Evolutionary conservation across 495 filamentous ascomycete genomes (phyloP).

Genomic region (Penicillium herquei): DNA sequence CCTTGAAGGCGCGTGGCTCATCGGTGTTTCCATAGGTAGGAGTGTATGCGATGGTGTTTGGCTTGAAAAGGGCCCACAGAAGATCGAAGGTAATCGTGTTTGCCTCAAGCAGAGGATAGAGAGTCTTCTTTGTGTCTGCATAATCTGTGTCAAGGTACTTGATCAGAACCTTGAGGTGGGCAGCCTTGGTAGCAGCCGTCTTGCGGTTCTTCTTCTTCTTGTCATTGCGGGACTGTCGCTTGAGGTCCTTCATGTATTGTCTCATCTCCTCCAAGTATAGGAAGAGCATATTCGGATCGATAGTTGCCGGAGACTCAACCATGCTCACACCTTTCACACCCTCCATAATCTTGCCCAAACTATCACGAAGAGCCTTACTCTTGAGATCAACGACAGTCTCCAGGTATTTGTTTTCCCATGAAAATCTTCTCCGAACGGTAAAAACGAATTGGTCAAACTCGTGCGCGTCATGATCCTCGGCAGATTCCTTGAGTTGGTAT

Average conservation of each 20-base stretch:
- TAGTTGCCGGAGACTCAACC: conserved; percentile 66
- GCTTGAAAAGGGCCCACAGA: conserved; percentile 88
- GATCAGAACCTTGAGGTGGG: conserved; percentile 74
- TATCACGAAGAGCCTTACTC: conserved; percentile 72
- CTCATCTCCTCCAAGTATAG: conserved; percentile 79
- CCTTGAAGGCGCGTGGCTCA: conserved; percentile 86
- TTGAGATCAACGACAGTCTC: conserved; percentile 83
- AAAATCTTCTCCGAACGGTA: conserved; percentile 79
- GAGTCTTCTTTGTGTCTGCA: conserved; percentile 70
- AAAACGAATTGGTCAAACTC: conserved; percentile 87
- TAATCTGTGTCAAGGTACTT: conserved; percentile 84
- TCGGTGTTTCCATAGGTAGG: conserved; percentile 76
- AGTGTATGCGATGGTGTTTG: conserved; percentile 80
- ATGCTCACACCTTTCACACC: conserved; percentile 79
- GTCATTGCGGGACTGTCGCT: conserved; percentile 56
- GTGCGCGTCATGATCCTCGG: conserved; percentile 65
- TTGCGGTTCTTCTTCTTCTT: conserved; percentile 69
- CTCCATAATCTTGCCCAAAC: conserved; percentile 72
- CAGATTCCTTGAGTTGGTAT: conserved; percentile 79
- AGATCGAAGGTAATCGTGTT: conserved; percentile 89
- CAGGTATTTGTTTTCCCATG: conserved; percentile 84
- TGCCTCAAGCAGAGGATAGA: conserved; percentile 79
- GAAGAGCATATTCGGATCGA: conserved; percentile 88
- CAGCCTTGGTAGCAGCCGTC: conserved; percentile 46
- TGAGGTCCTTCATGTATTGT: conserved; percentile 63